Conservation (phyloP, 2,329 filamentous ascomycete genomes). For the Ascochyta koolunga region DNA sequence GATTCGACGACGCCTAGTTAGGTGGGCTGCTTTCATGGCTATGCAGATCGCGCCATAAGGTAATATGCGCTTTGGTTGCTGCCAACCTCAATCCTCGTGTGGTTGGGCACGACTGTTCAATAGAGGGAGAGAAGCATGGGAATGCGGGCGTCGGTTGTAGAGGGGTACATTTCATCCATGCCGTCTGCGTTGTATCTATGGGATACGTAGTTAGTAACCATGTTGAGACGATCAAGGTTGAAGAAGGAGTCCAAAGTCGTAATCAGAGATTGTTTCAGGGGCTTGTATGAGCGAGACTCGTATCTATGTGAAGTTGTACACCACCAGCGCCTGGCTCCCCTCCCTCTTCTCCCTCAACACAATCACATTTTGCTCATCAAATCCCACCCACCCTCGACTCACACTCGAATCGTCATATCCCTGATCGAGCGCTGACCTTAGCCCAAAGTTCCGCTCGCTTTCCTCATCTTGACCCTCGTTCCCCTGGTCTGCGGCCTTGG, state of each 20-base stretch:
- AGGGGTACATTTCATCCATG: no score
- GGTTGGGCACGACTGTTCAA: no score
- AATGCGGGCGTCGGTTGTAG: no score
- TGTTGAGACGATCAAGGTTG: no score
- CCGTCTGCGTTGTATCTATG: no score
- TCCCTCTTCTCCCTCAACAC: constrained; percentile 74
- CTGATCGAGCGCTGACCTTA: constrained; percentile 45
- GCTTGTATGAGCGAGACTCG: neutral
- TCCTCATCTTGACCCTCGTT: constrained; percentile 27
- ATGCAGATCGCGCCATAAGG: no score
- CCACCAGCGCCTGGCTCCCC: constrained; percentile 74
- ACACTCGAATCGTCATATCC: constrained; percentile 50
- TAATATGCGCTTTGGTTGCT: no score
- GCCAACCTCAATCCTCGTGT: no score
- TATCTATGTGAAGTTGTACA: constrained; percentile 81
- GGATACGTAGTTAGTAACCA: no score
- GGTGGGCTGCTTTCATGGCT: no score
- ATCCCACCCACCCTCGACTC: constrained; percentile 74
- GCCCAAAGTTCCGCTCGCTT: constrained; percentile 37
- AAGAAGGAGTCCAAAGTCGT: neutral
- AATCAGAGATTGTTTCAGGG: neutral
- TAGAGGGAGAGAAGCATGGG: no score
- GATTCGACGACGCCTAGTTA: no score
- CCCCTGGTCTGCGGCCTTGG: constrained; percentile 27
- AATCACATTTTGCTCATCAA: constrained; percentile 92